phyloP scores from a whole-genome alignment of 2,329 filamentous ascomycete genomes.

The Cladosporium sp. region DNA sequence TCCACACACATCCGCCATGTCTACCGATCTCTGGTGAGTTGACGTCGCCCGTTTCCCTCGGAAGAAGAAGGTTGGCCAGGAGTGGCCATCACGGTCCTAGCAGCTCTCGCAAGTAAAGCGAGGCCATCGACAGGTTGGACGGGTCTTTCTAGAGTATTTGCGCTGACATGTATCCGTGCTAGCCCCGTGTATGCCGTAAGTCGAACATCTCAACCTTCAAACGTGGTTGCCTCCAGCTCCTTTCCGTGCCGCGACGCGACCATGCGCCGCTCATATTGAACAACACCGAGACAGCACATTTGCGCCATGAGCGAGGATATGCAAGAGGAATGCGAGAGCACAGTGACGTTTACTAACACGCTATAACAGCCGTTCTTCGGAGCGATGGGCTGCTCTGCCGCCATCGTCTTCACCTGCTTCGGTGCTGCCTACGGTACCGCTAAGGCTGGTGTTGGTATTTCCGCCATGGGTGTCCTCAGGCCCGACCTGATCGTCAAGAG shows the following conservation, averaged over 20 bases:
- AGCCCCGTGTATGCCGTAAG: slow-evolving; percentile 99
- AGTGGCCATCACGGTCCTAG: slow-evolving; percentile 1
- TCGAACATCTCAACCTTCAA: slow-evolving; percentile 37
- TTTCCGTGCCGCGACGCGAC: background rate
- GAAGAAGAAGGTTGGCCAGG: background rate
- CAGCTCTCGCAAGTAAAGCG: slow-evolving; percentile 12
- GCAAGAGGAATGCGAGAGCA: background rate
- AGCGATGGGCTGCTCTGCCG: slow-evolving; percentile 91
- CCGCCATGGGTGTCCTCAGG: slow-evolving; percentile 94
- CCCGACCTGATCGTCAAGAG: slow-evolving; percentile 99
- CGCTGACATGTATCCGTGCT: slow-evolving; percentile 19
- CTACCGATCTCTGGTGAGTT: slow-evolving; percentile 70
- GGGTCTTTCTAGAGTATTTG: background rate
- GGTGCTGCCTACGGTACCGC: slow-evolving; percentile 97
- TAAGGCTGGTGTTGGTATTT: slow-evolving; percentile 98
- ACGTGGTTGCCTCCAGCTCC: slow-evolving; percentile 4
- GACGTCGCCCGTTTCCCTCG: slow-evolving; percentile 42
- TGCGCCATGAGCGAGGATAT: background rate
- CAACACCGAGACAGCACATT: no score
- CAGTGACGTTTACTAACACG: background rate
- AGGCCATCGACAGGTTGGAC: background rate
- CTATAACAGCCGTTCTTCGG: slow-evolving; percentile 76
- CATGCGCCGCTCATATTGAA: background rate
- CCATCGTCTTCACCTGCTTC: slow-evolving; percentile 94
- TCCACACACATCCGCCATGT: slow-evolving; percentile 54